These are phyloP conservation scores for Trypanosoma mega DNA, from an alignment of 208 protist species.

Conservation along the genomic window DNA sequence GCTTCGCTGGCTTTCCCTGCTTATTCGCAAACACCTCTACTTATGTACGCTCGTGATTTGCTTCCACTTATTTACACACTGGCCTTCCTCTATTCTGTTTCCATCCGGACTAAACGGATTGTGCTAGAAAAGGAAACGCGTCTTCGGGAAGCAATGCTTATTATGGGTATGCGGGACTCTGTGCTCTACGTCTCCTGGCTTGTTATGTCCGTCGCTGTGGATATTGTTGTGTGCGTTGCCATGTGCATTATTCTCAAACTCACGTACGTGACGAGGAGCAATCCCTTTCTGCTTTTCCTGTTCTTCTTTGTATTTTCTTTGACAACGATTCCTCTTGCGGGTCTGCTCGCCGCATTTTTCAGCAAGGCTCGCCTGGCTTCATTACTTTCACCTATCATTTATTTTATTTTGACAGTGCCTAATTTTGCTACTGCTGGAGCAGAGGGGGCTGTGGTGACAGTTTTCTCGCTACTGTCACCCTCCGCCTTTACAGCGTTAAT, in stretches of 20 bases:
- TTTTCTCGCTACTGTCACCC: constrained; percentile 53
- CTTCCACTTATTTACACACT: constrained; percentile 28
- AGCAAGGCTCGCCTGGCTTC: constrained; percentile 27
- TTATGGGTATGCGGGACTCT: constrained; percentile 30
- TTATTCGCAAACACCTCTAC: not conserved
- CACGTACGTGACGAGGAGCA: constrained; percentile 23
- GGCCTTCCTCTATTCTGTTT: constrained; percentile 25
- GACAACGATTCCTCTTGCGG: constrained; percentile 15
- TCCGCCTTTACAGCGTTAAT: constrained; percentile 39
- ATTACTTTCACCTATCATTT: constrained; percentile 21
- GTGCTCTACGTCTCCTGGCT: constrained; percentile 27
- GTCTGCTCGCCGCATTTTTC: constrained; percentile 22
- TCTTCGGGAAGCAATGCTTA: constrained; percentile 36
- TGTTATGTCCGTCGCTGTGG: constrained; percentile 4
- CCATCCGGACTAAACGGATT: not conserved
- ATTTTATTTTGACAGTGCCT: constrained; percentile 18
- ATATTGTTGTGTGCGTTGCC: constrained; percentile 22
- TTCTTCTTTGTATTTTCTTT: constrained; percentile 22
- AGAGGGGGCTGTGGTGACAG: constrained; percentile 6
- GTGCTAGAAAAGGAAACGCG: constrained; percentile 34
- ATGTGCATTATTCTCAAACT: constrained; percentile 36
- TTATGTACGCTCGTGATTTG: constrained; percentile 30
- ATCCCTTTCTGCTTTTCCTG: constrained; percentile 36
- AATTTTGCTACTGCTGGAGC: too few species aligned
- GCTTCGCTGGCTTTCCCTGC: constrained; percentile 1